Percentiles rank a stretch among this genome's conserved stretches.
Conservation (phyloP, 2,329 filamentous ascomycete species). For the Calonectria leucothoes region DNA sequence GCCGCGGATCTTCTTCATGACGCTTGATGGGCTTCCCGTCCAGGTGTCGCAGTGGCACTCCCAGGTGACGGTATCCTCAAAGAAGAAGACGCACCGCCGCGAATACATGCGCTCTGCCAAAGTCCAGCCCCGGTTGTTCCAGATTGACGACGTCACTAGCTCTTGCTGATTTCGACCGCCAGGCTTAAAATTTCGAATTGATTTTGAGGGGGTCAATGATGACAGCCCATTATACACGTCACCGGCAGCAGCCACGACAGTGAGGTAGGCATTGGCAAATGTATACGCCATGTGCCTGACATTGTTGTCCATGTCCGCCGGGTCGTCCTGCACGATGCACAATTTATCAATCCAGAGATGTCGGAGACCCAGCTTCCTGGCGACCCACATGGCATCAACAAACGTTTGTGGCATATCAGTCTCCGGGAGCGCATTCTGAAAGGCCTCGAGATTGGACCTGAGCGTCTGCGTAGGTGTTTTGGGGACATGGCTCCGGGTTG, state of each 20-base stretch:
- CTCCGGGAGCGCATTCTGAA: slow-evolving; percentile 50
- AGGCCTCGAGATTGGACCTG: slow-evolving; percentile 50
- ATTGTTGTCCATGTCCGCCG: slow-evolving; percentile 52
- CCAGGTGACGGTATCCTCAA: slow-evolving; percentile 57
- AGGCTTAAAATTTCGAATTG: slow-evolving; percentile 38
- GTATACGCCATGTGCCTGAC: slow-evolving; percentile 58
- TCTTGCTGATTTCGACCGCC: slow-evolving; percentile 50
- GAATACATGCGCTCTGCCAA: slow-evolving; percentile 57
- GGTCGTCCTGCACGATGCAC: slow-evolving; percentile 59
- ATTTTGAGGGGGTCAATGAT: slow-evolving; percentile 49
- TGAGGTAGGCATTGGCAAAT: slow-evolving; percentile 58
- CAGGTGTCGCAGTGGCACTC: slow-evolving; percentile 59
- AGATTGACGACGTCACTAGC: slow-evolving; percentile 51
- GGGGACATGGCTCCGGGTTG: slow-evolving; percentile 39
- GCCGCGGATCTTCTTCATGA: slow-evolving; percentile 47
- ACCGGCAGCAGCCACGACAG: slow-evolving; percentile 56
- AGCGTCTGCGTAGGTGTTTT: slow-evolving; percentile 47
- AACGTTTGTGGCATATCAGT: slow-evolving; percentile 54
- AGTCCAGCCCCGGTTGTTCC: slow-evolving; percentile 57
- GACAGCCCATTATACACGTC: slow-evolving; percentile 52
- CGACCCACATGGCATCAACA: slow-evolving; percentile 57
- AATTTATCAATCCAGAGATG: slow-evolving; percentile 60
- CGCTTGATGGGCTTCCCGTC: slow-evolving; percentile 48
- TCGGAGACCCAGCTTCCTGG: slow-evolving; percentile 55
- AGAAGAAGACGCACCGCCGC: slow-evolving; percentile 56